Conservation (phyloP, 1,284 basidiomycete genomes). For the Sanghuangporus baumii region DNA sequence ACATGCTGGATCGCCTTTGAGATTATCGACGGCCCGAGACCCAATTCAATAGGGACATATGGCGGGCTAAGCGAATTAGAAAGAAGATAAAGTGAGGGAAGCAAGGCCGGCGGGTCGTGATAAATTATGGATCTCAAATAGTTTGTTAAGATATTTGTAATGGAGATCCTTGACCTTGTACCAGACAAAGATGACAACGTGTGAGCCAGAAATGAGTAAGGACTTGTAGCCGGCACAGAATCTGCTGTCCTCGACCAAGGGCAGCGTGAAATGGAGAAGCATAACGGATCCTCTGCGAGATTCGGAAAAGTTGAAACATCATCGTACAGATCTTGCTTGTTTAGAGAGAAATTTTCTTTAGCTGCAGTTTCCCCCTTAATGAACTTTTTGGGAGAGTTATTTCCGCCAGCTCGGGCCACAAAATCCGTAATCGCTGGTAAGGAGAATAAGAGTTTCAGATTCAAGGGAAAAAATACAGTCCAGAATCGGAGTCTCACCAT, state of each 20-base stretch:
- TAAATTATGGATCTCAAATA: constrained; percentile 64
- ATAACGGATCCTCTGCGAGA: constrained; percentile 12
- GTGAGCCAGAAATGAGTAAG: constrained; percentile 80
- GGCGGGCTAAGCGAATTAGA: constrained; percentile 83
- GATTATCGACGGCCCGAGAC: constrained; percentile 72
- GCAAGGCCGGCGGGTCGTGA: constrained; percentile 66
- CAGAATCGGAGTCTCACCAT: background rate
- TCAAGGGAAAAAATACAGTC: background rate
- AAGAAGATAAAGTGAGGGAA: constrained; percentile 83
- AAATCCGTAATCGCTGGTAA: background rate
- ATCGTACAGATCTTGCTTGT: background rate
- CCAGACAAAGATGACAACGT: constrained; percentile 67
- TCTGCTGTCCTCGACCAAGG: constrained; percentile 6
- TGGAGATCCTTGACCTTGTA: constrained; percentile 80
- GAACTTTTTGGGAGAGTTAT: background rate
- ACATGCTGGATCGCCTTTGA: constrained; percentile 79
- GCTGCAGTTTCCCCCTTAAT: background rate
- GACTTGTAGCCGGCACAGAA: constrained; percentile 36
- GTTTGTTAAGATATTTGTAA: constrained; percentile 80
- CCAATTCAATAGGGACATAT: constrained; percentile 71
- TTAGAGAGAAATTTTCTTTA: background rate
- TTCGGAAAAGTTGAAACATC: constrained; percentile 9
- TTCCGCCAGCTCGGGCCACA: background rate
- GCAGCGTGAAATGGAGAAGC: constrained; percentile 4
- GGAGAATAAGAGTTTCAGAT: background rate